A percentile compares a stretch with the other conserved stretches of the same genome.
Evolutionary conservation across 805 yeast genomes (phyloP).

Genomic region (Saccharomycopsis oosterbeekiorum): DNA sequence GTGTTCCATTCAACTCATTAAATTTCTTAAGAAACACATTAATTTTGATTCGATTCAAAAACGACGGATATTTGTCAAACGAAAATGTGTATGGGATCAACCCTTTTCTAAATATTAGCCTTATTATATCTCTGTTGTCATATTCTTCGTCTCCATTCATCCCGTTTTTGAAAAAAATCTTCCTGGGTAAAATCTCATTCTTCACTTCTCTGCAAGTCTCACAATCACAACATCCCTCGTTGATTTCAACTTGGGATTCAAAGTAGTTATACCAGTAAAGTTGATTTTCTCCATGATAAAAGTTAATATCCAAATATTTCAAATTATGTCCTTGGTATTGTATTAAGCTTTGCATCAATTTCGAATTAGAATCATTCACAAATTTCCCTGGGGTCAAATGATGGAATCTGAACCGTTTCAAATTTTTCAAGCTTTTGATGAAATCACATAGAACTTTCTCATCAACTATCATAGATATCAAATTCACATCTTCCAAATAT

Average conservation of each 20-base stretch:
- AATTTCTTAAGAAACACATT: background rate
- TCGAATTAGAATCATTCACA: slow-evolving; percentile 1
- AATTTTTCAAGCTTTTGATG: background rate
- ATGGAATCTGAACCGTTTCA: slow-evolving; percentile 15
- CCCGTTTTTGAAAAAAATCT: background rate
- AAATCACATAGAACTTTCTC: slow-evolving; percentile 8
- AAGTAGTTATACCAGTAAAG: slow-evolving; percentile 14
- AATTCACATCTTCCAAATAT: slow-evolving; percentile 7
- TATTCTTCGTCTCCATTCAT: slow-evolving; percentile 5
- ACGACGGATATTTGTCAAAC: slow-evolving; percentile 15
- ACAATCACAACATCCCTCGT: background rate
- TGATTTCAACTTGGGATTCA: slow-evolving; percentile 9
- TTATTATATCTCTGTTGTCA: slow-evolving; percentile 1
- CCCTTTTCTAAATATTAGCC: slow-evolving; percentile 5
- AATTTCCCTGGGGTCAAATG: slow-evolving; percentile 5
- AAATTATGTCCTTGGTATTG: slow-evolving; percentile 6
- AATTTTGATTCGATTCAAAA: background rate
- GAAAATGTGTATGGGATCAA: slow-evolving; percentile 11
- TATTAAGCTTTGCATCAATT: background rate
- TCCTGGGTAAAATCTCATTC: slow-evolving; percentile 6
- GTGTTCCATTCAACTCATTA: background rate
- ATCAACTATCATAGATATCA: slow-evolving; percentile 11
- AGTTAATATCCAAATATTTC: slow-evolving; percentile 11
- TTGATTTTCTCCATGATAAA: slow-evolving; percentile 8
- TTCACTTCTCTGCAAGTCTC: slow-evolving; percentile 4